These are phyloP conservation scores for Achaetomiella virescens DNA, from an alignment of 495 filamentous ascomycete genomes.

Conservation along the genomic window DNA sequence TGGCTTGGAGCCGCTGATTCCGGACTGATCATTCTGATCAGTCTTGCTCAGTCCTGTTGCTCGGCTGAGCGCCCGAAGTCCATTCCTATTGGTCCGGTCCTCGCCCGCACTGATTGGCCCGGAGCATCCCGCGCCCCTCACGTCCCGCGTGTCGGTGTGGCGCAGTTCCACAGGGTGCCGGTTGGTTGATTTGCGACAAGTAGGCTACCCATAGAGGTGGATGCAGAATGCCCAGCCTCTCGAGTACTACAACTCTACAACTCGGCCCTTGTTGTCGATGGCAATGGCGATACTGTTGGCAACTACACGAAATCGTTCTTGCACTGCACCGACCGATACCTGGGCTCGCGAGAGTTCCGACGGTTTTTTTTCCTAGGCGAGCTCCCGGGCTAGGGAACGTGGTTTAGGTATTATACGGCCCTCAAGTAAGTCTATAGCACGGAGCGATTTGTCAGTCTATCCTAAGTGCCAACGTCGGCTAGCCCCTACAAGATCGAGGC, in stretches of 20 bases:
- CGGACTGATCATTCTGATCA: no score
- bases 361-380: slow-evolving; percentile 51
- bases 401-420: slow-evolving; percentile 79
- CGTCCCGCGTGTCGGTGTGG: no score
- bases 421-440: slow-evolving; percentile 47
- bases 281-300: slow-evolving; percentile 60
- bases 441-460: not conserved
- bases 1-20: no score
- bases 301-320: slow-evolving; percentile 88
- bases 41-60: no score
- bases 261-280: slow-evolving; percentile 68
- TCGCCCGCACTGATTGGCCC: no score
- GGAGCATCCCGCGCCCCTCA: no score
- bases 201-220: slow-evolving; percentile 78
- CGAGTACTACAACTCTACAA: slow-evolving; percentile 75
- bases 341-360: slow-evolving; percentile 73
- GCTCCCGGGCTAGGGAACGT: slow-evolving; percentile 50
- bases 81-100: no score
- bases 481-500: slow-evolving; percentile 67
- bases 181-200: no score
- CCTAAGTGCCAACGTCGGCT: slow-evolving; percentile 10
- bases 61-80: no score
- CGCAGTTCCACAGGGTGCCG: no score
- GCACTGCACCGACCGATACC: slow-evolving; percentile 58
- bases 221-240: slow-evolving; percentile 41